Conservation (phyloP, 2,329 filamentous ascomycete species). For the Diaporthe sp. region DNA sequence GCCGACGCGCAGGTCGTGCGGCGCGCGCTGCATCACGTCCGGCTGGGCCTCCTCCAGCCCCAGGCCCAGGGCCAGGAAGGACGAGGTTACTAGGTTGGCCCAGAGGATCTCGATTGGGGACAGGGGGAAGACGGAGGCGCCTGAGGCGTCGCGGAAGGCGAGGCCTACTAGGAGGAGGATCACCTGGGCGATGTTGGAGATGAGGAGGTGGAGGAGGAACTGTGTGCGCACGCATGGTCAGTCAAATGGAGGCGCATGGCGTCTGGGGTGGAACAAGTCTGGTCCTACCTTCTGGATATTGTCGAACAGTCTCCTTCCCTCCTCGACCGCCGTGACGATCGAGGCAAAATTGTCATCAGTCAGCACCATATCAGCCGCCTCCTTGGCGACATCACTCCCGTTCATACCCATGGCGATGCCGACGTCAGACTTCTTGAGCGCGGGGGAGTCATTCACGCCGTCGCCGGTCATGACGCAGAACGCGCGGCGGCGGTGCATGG, state of each 20-base stretch:
- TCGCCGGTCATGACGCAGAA: constrained; percentile 81
- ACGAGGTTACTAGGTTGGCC: constrained; percentile 82
- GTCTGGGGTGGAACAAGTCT: too few species aligned
- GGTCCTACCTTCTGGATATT: constrained; percentile 79
- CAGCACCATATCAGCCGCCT: constrained; percentile 89
- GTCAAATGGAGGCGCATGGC: not conserved
- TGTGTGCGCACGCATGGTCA: constrained; percentile 45
- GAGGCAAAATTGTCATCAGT: constrained; percentile 75
- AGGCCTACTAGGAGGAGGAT: constrained; percentile 78
- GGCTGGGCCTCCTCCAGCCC: constrained; percentile 78
- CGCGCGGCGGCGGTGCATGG: constrained; percentile 76
- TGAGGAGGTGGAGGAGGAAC: constrained; percentile 76
- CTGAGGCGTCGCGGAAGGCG: constrained; percentile 73
- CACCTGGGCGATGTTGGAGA: constrained; percentile 80
- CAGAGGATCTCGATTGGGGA: constrained; percentile 82
- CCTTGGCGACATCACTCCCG: constrained; percentile 81
- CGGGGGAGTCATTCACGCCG: constrained; percentile 76
- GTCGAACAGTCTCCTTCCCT: constrained; percentile 78
- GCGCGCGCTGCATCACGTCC: constrained; percentile 77
- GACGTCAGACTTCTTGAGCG: constrained; percentile 80
- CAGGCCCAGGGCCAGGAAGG: constrained; percentile 78
- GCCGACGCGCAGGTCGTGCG: constrained; percentile 71
- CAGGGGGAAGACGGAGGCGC: constrained; percentile 77
- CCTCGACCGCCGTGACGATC: constrained; percentile 79
- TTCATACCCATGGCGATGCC: constrained; percentile 82